These are phyloP conservation scores for Isoetes engelmannii DNA, from an alignment of 83 land plant species.

Conservation along the genomic window DNA sequence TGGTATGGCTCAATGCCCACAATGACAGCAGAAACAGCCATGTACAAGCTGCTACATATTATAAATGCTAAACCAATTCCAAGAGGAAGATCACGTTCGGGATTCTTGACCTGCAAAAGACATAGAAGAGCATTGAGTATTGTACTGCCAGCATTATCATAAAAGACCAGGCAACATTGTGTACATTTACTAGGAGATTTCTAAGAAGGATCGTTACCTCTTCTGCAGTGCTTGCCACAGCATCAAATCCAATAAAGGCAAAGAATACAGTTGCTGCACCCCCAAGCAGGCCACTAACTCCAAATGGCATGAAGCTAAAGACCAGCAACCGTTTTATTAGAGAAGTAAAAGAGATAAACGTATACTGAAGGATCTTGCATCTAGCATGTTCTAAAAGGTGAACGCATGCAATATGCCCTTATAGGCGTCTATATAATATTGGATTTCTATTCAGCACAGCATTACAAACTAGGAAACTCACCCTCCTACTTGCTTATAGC, in stretches of 20 bases:
- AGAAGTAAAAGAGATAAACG: no score
- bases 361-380: no score
- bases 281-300: constrained; percentile 91
- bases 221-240: constrained; percentile 96
- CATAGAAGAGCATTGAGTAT: not conserved
- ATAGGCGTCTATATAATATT: no score
- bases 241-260: constrained; percentile 92
- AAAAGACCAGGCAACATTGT: not conserved
- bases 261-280: constrained; percentile 98
- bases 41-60: constrained; percentile 72
- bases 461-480: constrained; percentile 11
- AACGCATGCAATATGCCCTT: not conserved
- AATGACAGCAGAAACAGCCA: constrained; percentile 80
- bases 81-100: constrained; percentile 87
- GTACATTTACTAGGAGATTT: not conserved
- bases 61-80: constrained; percentile 74
- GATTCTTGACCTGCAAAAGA: constrained; percentile 75
- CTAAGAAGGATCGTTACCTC: constrained; percentile 44
- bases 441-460: not conserved
- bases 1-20: constrained; percentile 89
- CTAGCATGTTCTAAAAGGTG: no score
- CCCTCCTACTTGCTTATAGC: constrained; percentile 71
- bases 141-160: not conserved
- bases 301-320: constrained; percentile 80
- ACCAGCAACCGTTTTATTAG: not conserved